phyloP scores from a whole-genome alignment of 2,329 filamentous ascomycete genomes.

The Sporothrix euskadiensis region DNA sequence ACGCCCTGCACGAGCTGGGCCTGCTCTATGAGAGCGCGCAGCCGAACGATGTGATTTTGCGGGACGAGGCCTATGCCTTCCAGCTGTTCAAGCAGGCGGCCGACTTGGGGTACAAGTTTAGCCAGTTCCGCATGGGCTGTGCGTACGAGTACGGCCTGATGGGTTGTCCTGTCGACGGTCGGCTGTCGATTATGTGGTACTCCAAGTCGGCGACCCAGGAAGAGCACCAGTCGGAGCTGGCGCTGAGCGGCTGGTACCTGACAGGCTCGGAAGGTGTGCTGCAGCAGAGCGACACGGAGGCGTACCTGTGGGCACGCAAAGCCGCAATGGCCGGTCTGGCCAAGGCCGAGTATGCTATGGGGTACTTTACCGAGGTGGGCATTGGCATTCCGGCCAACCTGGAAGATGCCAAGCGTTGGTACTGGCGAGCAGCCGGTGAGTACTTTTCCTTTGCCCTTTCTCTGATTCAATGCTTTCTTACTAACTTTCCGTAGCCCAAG shows the following conservation, averaged over 20 bases:
- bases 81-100: slow-evolving; percentile 82
- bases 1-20: slow-evolving; percentile 87
- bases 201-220: slow-evolving; percentile 86
- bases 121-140: slow-evolving; percentile 83
- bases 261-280: slow-evolving; percentile 87
- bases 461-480: slow-evolving; percentile 19
- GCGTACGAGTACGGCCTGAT: slow-evolving; percentile 88
- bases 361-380: slow-evolving; percentile 93
- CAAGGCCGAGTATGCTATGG: slow-evolving; percentile 98
- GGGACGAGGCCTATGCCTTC: slow-evolving; percentile 80
- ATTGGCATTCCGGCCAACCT: slow-evolving; percentile 84
- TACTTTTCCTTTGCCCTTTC: slow-evolving; percentile 42
- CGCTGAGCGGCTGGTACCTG: slow-evolving; percentile 88
- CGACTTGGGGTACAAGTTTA: slow-evolving; percentile 90
- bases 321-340: slow-evolving; percentile 82
- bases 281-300: slow-evolving; percentile 90
- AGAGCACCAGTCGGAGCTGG: slow-evolving; percentile 88
- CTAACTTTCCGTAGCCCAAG: slow-evolving; percentile 67
- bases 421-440: slow-evolving; percentile 94
- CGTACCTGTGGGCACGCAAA: slow-evolving; percentile 95
- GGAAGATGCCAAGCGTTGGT: slow-evolving; percentile 97
- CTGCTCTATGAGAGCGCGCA: slow-evolving; percentile 64
- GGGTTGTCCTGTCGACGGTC: slow-evolving; percentile 77
- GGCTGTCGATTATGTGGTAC: slow-evolving; percentile 91
- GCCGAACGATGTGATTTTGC: slow-evolving; percentile 70